These are phyloP conservation scores for Monilinia laxa DNA, from an alignment of 2,329 filamentous ascomycete species.

Conservation along the genomic window DNA sequence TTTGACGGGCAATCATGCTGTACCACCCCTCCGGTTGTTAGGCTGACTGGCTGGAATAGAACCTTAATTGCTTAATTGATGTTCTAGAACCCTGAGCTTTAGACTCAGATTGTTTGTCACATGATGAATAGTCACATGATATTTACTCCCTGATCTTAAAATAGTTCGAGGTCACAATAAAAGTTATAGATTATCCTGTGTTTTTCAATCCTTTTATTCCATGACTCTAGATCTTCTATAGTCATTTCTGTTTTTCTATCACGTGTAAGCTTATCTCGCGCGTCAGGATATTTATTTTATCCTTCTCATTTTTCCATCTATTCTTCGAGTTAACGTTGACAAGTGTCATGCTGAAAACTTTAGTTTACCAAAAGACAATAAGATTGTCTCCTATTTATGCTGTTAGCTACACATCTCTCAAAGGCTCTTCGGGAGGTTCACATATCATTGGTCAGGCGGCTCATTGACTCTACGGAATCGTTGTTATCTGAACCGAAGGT, in stretches of 20 bases:
- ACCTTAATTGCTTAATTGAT: too few species aligned
- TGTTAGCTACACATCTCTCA: background rate
- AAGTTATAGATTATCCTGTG: too few species aligned
- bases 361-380: background rate
- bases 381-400: background rate
- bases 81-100: too few species aligned
- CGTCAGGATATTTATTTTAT: slow-evolving; percentile 11
- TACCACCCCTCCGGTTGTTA: too few species aligned
- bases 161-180: too few species aligned
- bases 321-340: background rate
- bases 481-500: slow-evolving; percentile 3
- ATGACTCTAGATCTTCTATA: background rate
- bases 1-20: too few species aligned
- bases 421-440: background rate
- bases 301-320: slow-evolving; percentile 5
- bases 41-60: too few species aligned
- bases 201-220: too few species aligned
- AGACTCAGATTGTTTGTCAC: too few species aligned
- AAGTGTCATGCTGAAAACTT: background rate
- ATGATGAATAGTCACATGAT: too few species aligned
- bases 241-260: background rate
- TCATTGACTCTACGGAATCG: slow-evolving; percentile 1
- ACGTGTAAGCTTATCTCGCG: background rate
- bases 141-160: too few species aligned
- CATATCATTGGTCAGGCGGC: background rate